Evolutionary conservation across 1,284 basidiomycete species (phyloP).

Genomic region (Leccinum griseonigrum): DNA sequence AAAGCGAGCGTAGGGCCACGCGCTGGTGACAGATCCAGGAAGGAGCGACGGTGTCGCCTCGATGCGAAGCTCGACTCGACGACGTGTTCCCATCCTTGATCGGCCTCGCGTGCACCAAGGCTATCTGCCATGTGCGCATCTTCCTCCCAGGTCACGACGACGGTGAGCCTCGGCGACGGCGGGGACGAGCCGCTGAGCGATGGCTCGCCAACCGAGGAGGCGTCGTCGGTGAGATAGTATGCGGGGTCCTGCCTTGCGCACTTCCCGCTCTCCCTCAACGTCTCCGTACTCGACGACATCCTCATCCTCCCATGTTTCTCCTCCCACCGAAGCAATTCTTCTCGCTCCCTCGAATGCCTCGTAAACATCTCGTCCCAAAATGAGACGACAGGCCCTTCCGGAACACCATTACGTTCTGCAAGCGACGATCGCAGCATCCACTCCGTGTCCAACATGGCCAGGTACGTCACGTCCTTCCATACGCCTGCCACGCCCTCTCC

Average conservation of each 20-base stretch:
- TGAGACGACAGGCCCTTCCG: conserved; percentile 30
- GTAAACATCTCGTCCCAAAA: conserved; percentile 64
- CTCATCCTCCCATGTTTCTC: conserved; percentile 27
- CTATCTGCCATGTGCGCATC: conserved; percentile 15
- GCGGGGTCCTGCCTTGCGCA: conserved; percentile 4
- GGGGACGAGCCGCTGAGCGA: conserved; percentile 19
- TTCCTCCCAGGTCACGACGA: conserved; percentile 18
- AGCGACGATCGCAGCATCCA: conserved; percentile 43
- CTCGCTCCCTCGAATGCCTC: conserved; percentile 56
- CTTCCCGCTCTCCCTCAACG: conserved; percentile 18
- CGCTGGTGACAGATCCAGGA: conserved; percentile 1
- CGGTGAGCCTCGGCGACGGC: conserved; percentile 19
- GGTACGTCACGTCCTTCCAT: conserved; percentile 59
- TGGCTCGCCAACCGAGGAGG: conserved; percentile 14
- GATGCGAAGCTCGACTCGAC: conserved; percentile 10
- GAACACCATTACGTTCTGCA: conserved; percentile 1
- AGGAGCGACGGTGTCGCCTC: conserved; percentile 1
- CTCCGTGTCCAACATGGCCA: conserved; percentile 61
- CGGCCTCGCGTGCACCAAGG: neutral
- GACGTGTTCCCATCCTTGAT: conserved; percentile 12
- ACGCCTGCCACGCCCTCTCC: conserved; percentile 30
- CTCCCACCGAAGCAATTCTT: conserved; percentile 55
- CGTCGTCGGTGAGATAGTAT: conserved; percentile 22
- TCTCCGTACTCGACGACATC: conserved; percentile 34
- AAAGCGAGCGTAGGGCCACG: conserved; percentile 16